phyloP scores from a whole-genome alignment of 805 yeast species.

The Candida vartiovaarae region DNA sequence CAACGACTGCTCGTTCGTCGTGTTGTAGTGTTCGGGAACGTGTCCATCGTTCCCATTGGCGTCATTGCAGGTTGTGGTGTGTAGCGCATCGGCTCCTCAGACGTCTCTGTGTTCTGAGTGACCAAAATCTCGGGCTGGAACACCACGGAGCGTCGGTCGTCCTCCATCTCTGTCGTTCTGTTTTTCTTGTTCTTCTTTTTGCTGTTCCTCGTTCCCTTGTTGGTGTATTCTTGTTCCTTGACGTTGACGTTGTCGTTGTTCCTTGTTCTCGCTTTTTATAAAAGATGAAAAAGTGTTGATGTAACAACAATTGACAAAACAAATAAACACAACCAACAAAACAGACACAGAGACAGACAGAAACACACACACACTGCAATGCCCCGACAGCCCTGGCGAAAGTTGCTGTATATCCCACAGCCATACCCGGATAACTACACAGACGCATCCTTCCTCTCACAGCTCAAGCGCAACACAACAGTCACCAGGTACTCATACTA shows the following conservation, averaged over 20 bases:
- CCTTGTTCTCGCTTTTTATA: no score
- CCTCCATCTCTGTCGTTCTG: no score
- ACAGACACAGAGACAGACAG: no score
- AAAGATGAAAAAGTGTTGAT: no score
- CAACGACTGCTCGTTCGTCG: no score
- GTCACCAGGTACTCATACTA: constrained; percentile 59
- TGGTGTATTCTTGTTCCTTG: no score
- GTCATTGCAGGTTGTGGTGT: not conserved
- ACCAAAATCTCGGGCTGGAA: not conserved
- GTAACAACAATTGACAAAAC: no score
- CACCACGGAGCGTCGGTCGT: not conserved
- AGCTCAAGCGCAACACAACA: constrained; percentile 67
- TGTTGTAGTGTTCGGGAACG: not conserved
- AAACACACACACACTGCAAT: not conserved
- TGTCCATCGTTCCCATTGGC: not conserved
- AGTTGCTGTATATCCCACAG: constrained; percentile 77
- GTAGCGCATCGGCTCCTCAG: not conserved
- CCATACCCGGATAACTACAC: constrained; percentile 91
- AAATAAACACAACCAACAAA: no score
- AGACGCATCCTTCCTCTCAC: constrained; percentile 73
- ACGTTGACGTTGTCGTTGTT: no score
- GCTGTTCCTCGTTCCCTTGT: no score
- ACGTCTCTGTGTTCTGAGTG: not conserved
- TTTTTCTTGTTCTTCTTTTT: no score
- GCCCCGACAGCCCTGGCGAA: constrained; percentile 51